Percentiles rank a stretch among this genome's conserved stretches.
Evolutionary conservation across 2,329 filamentous ascomycete genomes (phyloP).

Genomic region (Claviceps fusiformis): DNA sequence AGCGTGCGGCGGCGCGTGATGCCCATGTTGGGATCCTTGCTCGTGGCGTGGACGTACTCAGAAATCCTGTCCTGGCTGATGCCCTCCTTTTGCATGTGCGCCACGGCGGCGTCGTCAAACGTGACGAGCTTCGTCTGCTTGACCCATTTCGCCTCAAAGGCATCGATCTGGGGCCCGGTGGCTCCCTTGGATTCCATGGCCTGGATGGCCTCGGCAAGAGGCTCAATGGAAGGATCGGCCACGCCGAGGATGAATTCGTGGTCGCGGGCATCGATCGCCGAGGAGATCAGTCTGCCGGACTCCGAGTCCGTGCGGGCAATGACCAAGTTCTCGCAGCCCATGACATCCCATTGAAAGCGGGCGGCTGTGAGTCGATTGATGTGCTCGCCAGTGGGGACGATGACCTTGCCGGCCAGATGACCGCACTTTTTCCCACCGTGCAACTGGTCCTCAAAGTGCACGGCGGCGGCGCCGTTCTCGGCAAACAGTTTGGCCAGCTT

Average conservation of each 20-base stretch:
- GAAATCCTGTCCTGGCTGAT: slow-evolving; percentile 50
- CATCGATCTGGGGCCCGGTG: slow-evolving; percentile 65
- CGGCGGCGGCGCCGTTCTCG: slow-evolving; percentile 88
- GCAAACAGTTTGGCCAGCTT: slow-evolving; percentile 97
- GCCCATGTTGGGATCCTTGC: slow-evolving; percentile 57
- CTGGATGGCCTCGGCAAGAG: slow-evolving; percentile 78
- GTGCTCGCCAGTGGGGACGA: slow-evolving; percentile 88
- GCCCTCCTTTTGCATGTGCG: slow-evolving; percentile 56
- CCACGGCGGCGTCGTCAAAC: slow-evolving; percentile 79
- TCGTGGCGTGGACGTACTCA: slow-evolving; percentile 50
- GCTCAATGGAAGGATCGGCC: slow-evolving; percentile 57
- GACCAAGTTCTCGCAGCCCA: slow-evolving; percentile 89
- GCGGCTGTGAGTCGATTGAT: slow-evolving; percentile 88
- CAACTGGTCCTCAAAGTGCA: slow-evolving; percentile 96
- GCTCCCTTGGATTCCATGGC: slow-evolving; percentile 76
- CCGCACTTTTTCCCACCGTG: slow-evolving; percentile 98
- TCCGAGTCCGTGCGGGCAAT: slow-evolving; percentile 94
- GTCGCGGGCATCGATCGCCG: slow-evolving; percentile 82
- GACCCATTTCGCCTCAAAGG: slow-evolving; percentile 78
- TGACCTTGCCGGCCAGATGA: slow-evolving; percentile 87
- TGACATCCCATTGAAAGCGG: slow-evolving; percentile 95
- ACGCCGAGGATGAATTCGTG: slow-evolving; percentile 95
- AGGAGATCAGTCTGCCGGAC: slow-evolving; percentile 79
- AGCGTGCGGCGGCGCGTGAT: slow-evolving; percentile 64
- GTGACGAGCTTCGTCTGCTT: slow-evolving; percentile 73